Evolutionary conservation across 2,329 filamentous ascomycete species (phyloP), one percentile per base, ranked within the genome.

Genomic region (Penicillium sp.): DNA sequence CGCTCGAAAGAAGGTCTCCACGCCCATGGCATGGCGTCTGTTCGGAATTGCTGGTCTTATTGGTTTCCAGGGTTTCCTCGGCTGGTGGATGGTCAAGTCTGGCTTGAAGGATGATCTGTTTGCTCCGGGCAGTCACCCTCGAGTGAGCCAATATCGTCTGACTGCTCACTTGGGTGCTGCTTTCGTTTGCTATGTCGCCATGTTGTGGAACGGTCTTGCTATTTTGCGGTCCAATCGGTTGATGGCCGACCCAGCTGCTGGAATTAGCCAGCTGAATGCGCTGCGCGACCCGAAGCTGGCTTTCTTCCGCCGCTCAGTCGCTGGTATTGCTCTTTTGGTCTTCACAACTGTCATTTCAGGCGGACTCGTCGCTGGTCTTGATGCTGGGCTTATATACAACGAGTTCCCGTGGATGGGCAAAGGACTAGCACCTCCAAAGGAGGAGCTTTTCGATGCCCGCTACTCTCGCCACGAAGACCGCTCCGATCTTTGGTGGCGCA

Each of bases 71-170:
- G 94, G 94, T 43, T 85, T 94, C 68, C 87, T 99, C 61, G 94
- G 94, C 53, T 99, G 94, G 94, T 99, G 94, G 92, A 99, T 99
- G 94, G 94, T 99, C 66, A 95, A 95, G 76, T 95, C 90, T 11
- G 94, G 94, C 2, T 81, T 99, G 60, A 95, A 93, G 73, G 94
- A 97, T 71, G 94, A 99, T 73, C 83, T 99, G 29, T 97, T 99
- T 71, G 90, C 90, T 20, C 89, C 90, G 2, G 94, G 92, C 13
- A 89, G 88, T 55, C 91, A 96, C 73, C 94, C 94, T 0, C 86
- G 94, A 57, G 94, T 99, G 48, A 93, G 88, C 60, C 94, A 99
- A 76, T 99, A 99, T 78, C 86, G 94, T 50, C 82, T 99, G 54
- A 89, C 93, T 4, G 85, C 92, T 9, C 94, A 99, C 74, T 82